These are phyloP conservation scores for Erysimum cheiranthoides DNA, from an alignment of 345 rosid species.

Conservation along the genomic window DNA sequence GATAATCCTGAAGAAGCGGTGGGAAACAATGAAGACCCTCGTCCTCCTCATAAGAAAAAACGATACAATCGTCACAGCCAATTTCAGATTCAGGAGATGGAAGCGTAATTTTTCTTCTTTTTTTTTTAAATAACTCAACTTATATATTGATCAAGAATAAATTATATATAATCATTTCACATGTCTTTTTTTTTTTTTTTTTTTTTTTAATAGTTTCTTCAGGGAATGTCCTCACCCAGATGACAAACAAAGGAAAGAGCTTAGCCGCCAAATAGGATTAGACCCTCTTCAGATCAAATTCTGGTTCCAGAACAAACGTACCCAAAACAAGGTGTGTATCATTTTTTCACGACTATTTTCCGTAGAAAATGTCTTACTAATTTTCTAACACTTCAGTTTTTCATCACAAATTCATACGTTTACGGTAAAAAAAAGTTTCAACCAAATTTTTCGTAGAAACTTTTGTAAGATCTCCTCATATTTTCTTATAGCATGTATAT, in stretches of 20 bases:
- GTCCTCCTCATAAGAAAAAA: conserved; percentile 67
- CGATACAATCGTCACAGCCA: conserved; percentile 89
- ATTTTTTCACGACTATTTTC: too few species aligned
- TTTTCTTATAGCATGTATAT: too few species aligned
- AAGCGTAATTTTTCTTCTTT: conserved; percentile 55
- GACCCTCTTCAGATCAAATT: conserved; percentile 89
- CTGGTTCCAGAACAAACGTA: conserved; percentile 99
- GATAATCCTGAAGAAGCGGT: conserved; percentile 72
- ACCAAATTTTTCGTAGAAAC: too few species aligned
- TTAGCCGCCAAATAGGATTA: conserved; percentile 78
- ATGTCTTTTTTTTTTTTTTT: background rate
- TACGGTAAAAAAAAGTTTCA: too few species aligned
- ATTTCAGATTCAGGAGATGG: conserved; percentile 92
- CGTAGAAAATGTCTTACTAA: too few species aligned
- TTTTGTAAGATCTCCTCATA: too few species aligned
- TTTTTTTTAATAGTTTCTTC: conserved; percentile 51
- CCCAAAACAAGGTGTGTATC: conserved; percentile 84
- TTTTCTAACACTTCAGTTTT: too few species aligned
- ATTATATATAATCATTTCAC: conserved; percentile 10
- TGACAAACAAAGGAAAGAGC: conserved; percentile 85
- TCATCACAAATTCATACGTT: too few species aligned
- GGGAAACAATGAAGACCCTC: conserved; percentile 66
- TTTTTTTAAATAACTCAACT: background rate
- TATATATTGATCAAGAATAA: background rate
- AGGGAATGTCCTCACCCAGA: conserved; percentile 94